Base-by-base conservation (phyloP, 2,329 filamentous ascomycete genomes). In the Lasiodiplodia sp. region DNA sequence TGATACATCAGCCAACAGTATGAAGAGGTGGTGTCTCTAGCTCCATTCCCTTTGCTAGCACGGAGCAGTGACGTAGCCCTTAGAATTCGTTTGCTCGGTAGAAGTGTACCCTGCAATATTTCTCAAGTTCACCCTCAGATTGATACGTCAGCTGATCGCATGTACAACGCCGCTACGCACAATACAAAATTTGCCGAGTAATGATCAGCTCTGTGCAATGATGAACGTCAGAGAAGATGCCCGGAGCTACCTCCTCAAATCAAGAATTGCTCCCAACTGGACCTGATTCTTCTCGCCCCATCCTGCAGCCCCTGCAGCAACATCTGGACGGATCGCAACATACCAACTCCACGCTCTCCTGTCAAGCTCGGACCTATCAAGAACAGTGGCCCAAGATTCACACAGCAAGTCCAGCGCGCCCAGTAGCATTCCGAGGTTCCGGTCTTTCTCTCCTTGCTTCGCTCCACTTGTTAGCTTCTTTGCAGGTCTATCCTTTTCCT, bases 271-370 rank as follows among this genome's bases (percentile, higher is more conserved):
- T 16, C 82, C 81, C 44, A 96, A 77, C 72, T 84, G 88, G 34
- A 97, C 83, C 66, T 83, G 81, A 1, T 91, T 92, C 78, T 95
- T 96, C 14, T 91, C 91, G 34, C 93, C 93, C 93, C 93, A 97
- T 1, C 94, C 93, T 23, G 88, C 87, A 58, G 88, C 87, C 0
- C 93, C 94, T 68, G 85, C 81, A 69, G 92, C 89, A 2, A 97
- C 91, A 23, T 92, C 90, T 0, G 93, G 93, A 71, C 94, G 84
- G 23, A 94, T 88, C 25, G 87, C 85, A 1, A 91, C 83, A 79
- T 97, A 97, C 93, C 93, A 97, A 12, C 83, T 83, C 92, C 93
- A 96, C 21, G 92, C 92, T 69, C 89, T 87, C 70, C 86, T 85
- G 76, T 97, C 92, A 65, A 97, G 82, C 73, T 97, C 92, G 18